These are phyloP conservation scores for Tephrocybe sp. DNA, from an alignment of 768 basidiomycete species.

Conservation along the genomic window DNA sequence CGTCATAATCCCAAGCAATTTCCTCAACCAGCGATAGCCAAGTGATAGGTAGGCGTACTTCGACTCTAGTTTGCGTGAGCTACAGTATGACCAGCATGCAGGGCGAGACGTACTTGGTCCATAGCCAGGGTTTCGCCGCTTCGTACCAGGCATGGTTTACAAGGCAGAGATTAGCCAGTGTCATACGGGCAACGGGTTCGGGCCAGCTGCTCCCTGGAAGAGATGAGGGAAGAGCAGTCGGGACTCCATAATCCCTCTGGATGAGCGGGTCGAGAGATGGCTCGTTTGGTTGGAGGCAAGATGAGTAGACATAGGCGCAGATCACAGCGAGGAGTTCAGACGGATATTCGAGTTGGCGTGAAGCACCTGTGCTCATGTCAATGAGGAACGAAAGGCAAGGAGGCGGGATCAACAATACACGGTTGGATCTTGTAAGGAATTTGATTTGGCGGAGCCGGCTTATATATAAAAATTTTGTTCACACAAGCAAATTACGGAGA, in stretches of 20 bases:
- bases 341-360: constrained; percentile 49
- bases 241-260: constrained; percentile 42
- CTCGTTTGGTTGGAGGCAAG: constrained; percentile 53
- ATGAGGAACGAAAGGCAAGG: background rate
- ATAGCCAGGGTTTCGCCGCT: constrained; percentile 87
- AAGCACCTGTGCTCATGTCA: constrained; percentile 29
- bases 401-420: background rate
- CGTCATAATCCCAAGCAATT: constrained; percentile 71
- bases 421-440: constrained; percentile 6
- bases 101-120: constrained; percentile 55
- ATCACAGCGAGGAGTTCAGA: constrained; percentile 73
- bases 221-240: constrained; percentile 72
- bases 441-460: constrained; percentile 4
- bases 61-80: constrained; percentile 55
- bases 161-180: constrained; percentile 71
- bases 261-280: constrained; percentile 75
- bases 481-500: constrained; percentile 13
- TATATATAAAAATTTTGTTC: constrained; percentile 11
- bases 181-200: constrained; percentile 61
- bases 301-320: constrained; percentile 69
- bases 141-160: constrained; percentile 78
- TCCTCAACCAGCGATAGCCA: constrained; percentile 85
- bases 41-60: constrained; percentile 79
- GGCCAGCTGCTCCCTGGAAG: constrained; percentile 70
- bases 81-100: background rate